phyloP scores from a whole-genome alignment of 2,329 filamentous ascomycete genomes.

The Nothopassalora personata region DNA sequence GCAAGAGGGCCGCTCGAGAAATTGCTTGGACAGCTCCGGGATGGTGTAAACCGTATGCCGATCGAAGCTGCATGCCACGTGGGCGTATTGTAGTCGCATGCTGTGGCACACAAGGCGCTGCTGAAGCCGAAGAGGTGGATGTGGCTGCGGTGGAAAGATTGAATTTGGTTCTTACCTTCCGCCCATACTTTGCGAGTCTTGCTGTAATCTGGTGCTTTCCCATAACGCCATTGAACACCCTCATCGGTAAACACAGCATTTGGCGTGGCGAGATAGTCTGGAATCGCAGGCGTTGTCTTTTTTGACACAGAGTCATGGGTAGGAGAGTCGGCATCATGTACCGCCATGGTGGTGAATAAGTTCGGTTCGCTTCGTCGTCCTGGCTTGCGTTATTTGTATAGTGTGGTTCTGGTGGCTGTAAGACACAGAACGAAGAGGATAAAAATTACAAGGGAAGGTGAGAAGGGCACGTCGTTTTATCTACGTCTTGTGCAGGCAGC shows the following conservation, averaged over 20 bases:
- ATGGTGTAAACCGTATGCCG: not conserved
- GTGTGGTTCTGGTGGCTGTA: not conserved
- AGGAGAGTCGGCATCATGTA: conserved; percentile 22
- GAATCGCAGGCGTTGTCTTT: conserved; percentile 38
- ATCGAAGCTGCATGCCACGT: conserved; percentile 2
- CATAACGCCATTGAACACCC: conserved; percentile 56
- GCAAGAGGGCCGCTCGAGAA: not conserved
- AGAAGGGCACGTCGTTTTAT: conserved; percentile 12
- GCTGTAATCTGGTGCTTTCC: conserved; percentile 57
- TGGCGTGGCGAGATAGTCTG: conserved; percentile 56
- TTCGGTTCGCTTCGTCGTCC: not conserved
- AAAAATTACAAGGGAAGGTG: not conserved
- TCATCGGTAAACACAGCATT: conserved; percentile 54
- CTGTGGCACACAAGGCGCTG: conserved; percentile 3
- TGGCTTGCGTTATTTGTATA: not conserved
- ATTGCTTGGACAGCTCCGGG: conserved; percentile 13
- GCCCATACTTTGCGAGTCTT: conserved; percentile 57
- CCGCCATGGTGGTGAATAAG: conserved; percentile 19
- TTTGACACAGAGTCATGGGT: conserved; percentile 7
- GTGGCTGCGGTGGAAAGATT: not conserved
- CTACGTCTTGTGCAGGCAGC: conserved; percentile 3
- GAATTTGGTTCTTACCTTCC: conserved; percentile 45
- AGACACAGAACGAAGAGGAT: not conserved
- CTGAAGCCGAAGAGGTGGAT: not conserved
- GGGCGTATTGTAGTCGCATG: conserved; percentile 5